phyloP scores from a whole-genome alignment of 2,329 filamentous ascomycete species.

The Verticillium dahliae region DNA sequence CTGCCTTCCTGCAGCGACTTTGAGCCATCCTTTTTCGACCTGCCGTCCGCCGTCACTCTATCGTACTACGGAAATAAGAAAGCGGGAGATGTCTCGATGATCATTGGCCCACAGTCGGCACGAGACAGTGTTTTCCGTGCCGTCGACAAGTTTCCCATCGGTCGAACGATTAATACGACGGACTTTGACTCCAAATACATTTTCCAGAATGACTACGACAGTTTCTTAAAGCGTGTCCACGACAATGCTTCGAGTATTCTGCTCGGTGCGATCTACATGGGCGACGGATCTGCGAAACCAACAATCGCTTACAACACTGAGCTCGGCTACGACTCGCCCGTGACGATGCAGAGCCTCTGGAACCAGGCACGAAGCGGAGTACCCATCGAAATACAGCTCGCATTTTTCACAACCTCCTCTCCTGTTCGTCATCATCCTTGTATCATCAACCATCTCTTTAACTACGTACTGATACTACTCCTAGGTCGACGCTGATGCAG shows the following conservation, averaged over 20 bases:
- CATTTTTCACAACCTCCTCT: constrained; percentile 1
- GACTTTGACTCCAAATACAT: constrained; percentile 20
- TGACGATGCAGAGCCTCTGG: constrained; percentile 9
- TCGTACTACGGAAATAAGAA: not conserved
- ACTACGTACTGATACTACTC: not conserved
- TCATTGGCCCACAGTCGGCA: not conserved
- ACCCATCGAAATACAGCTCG: constrained; percentile 8
- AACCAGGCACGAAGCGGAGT: constrained; percentile 5
- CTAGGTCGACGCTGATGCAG: not conserved
- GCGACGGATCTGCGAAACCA: constrained; percentile 4
- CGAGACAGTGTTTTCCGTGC: not conserved
- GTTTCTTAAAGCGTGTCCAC: constrained; percentile 45
- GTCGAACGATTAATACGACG: constrained; percentile 1
- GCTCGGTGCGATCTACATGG: constrained; percentile 8
- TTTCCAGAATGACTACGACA: constrained; percentile 38
- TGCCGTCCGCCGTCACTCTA: not conserved
- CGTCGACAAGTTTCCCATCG: constrained; percentile 7
- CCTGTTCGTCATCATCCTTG: not conserved
- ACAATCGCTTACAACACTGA: constrained; percentile 5
- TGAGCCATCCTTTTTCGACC: not conserved
- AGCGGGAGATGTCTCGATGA: not conserved
- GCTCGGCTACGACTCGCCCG: not conserved
- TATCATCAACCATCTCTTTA: too few relatives aligned
- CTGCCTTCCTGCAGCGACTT: not conserved
- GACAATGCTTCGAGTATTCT: constrained; percentile 17